Evolutionary conservation across 1,139 yeast genomes (phyloP).

Genomic region (Pichia inconspicua): DNA sequence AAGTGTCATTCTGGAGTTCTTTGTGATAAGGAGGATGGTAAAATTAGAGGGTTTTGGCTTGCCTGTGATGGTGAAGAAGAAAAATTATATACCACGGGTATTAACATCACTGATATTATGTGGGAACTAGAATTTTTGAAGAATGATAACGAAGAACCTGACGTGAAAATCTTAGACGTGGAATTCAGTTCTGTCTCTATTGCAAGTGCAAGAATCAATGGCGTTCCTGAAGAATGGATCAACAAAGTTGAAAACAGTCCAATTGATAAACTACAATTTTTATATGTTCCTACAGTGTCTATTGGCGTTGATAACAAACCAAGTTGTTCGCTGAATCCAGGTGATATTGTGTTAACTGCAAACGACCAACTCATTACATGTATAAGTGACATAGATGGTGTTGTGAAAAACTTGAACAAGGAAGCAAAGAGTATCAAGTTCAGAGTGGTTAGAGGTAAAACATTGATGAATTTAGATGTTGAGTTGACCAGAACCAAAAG

Average conservation of each 20-base stretch:
- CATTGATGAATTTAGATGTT: slow-evolving; percentile 48
- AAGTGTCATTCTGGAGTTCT: slow-evolving; percentile 74
- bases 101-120: slow-evolving; percentile 61
- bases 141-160: slow-evolving; percentile 39
- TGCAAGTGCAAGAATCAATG: slow-evolving; percentile 73
- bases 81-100: slow-evolving; percentile 65
- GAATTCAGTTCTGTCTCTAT: slow-evolving; percentile 67
- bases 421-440: slow-evolving; percentile 39
- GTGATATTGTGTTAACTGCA: slow-evolving; percentile 69
- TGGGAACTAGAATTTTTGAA: slow-evolving; percentile 50
- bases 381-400: slow-evolving; percentile 57
- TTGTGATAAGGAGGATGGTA: slow-evolving; percentile 73
- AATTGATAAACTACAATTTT: slow-evolving; percentile 62
- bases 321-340: slow-evolving; percentile 38
- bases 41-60: slow-evolving; percentile 77
- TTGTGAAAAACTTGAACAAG: slow-evolving; percentile 30
- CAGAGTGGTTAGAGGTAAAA: slow-evolving; percentile 56
- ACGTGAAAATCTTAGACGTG: slow-evolving; percentile 61
- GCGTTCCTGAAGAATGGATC: slow-evolving; percentile 83
- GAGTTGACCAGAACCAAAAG: slow-evolving; percentile 54
- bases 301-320: slow-evolving; percentile 23
- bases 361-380: slow-evolving; percentile 57
- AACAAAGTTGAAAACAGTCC: slow-evolving; percentile 49
- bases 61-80: slow-evolving; percentile 67
- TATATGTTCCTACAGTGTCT: slow-evolving; percentile 60